phyloP scores from a whole-genome alignment of 2,329 filamentous ascomycete species.

The Pseudogymnoascus sp. region DNA sequence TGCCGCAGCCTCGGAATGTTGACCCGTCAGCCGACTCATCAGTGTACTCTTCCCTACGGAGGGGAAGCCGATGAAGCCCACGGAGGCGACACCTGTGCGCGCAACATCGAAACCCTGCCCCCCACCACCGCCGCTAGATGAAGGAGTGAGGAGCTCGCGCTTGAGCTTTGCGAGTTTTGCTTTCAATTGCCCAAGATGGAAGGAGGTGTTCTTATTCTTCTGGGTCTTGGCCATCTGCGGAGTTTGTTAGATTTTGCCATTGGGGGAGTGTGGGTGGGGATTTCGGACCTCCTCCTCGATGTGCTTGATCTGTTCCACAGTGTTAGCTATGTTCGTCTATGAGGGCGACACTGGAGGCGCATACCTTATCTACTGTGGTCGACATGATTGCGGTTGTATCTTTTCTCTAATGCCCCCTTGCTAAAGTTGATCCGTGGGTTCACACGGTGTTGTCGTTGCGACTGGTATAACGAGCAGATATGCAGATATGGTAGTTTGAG shows the following conservation, averaged over 20 bases:
- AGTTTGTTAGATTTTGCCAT: conserved; percentile 17
- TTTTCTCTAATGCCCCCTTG: conserved; percentile 6
- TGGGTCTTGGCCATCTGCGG: conserved; percentile 85
- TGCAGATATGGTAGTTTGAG: conserved; percentile 5
- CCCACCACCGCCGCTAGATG: conserved; percentile 73
- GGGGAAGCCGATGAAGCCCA: conserved; percentile 96
- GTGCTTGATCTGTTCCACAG: conserved; percentile 70
- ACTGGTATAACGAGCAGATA: conserved; percentile 1
- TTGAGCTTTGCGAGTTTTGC: conserved; percentile 98
- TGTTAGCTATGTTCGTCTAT: conserved; percentile 30
- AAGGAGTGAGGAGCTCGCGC: conserved; percentile 84
- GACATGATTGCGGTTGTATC: conserved; percentile 56
- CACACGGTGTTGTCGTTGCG: conserved; percentile 3
- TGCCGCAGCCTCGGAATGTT: conserved; percentile 92
- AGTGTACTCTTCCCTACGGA: conserved; percentile 98
- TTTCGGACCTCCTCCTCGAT: conserved; percentile 80
- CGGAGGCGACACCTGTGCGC: conserved; percentile 90
- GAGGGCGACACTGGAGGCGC: conserved; percentile 20
- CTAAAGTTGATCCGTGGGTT: conserved; percentile 1
- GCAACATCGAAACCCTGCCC: conserved; percentile 94
- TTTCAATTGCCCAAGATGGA: conserved; percentile 91
- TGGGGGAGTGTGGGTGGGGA: conserved; percentile 15
- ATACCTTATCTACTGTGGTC: conserved; percentile 93
- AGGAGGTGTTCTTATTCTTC: conserved; percentile 94
- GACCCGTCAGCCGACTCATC: conserved; percentile 89